These are phyloP conservation scores for Triticum timopheevii DNA, from an alignment of 176 grass and related monocot species.

Conservation along the genomic window DNA sequence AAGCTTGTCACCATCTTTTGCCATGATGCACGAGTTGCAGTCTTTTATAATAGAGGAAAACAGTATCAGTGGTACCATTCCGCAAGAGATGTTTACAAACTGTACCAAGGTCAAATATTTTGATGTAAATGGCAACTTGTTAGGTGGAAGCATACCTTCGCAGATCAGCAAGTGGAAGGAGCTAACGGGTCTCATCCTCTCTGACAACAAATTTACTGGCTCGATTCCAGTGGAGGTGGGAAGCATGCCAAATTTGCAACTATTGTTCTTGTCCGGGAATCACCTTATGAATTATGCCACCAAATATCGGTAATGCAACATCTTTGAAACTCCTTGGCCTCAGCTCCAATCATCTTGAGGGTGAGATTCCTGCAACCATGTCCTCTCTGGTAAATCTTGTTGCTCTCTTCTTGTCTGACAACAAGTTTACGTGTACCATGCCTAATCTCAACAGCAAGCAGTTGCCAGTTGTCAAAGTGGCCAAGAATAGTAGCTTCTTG, in stretches of 20 bases:
- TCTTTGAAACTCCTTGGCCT: too few relatives aligned
- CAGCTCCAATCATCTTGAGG: too few relatives aligned
- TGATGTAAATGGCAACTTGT: slow-evolving; percentile 11
- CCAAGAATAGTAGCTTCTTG: too few relatives aligned
- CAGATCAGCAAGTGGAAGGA: background rate
- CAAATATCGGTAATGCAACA: too few relatives aligned
- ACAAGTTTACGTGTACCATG: background rate
- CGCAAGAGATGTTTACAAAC: slow-evolving; percentile 21
- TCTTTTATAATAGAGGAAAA: fast-evolving
- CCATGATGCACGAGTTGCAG: background rate
- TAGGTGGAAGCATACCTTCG: slow-evolving; percentile 2
- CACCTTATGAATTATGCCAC: too few relatives aligned
- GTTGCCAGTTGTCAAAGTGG: too few relatives aligned
- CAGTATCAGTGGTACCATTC: slow-evolving; percentile 19
- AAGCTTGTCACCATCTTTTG: background rate
- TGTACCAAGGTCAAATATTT: slow-evolving; percentile 37
- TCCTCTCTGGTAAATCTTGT: background rate
- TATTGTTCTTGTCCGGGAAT: too few relatives aligned
- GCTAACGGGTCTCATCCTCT: background rate
- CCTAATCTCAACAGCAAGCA: too few relatives aligned
- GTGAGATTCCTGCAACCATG: too few relatives aligned
- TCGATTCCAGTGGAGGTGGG: too few relatives aligned
- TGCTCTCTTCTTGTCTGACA: background rate
- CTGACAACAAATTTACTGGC: background rate
- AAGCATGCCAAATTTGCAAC: too few relatives aligned